A percentile compares a stretch with the other conserved stretches of the same genome.
Conservation (phyloP, 1,284 basidiomycete species). For the Ceratobasidium papillatum region DNA sequence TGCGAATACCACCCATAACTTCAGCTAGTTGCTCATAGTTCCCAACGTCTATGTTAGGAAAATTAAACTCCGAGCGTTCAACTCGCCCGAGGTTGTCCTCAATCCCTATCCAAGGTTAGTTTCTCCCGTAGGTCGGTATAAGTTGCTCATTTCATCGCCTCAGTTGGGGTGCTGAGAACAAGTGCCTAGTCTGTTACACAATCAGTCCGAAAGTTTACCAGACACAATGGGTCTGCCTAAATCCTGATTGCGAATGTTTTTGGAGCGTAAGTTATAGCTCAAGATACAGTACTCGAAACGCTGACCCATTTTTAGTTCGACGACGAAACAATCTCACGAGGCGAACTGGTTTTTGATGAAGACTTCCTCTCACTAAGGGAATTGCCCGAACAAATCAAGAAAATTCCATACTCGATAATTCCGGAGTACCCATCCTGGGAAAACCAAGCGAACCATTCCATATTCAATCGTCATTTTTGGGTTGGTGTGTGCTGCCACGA, state of each 20-base stretch:
- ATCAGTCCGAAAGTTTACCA: constrained; percentile 30
- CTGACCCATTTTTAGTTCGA: background rate
- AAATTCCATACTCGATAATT: constrained; percentile 24
- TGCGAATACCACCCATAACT: background rate
- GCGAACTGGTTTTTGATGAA: background rate
- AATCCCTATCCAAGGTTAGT: constrained; percentile 19
- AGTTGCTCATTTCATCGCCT: background rate
- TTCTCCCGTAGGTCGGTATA: background rate
- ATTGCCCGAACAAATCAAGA: constrained; percentile 20
- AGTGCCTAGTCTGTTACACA: background rate
- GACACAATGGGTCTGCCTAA: constrained; percentile 14
- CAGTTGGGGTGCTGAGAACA: background rate
- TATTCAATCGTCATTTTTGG: constrained; percentile 39
- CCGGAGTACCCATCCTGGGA: constrained; percentile 35
- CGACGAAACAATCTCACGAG: background rate
- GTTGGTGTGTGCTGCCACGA: constrained; percentile 31
- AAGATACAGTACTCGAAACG: background rate
- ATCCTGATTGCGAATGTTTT: constrained; percentile 31
- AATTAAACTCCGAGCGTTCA: background rate
- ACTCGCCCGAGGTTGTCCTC: background rate
- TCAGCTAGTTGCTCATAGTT: background rate
- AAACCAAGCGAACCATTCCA: constrained; percentile 19
- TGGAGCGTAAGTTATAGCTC: constrained; percentile 9
- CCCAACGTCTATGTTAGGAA: background rate
- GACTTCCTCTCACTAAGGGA: constrained; percentile 16